Percentiles rank a stretch among this genome's conserved stretches.
Evolutionary conservation across 345 rosid genomes (phyloP).

Genomic region (Lumnitzera racemosa): DNA sequence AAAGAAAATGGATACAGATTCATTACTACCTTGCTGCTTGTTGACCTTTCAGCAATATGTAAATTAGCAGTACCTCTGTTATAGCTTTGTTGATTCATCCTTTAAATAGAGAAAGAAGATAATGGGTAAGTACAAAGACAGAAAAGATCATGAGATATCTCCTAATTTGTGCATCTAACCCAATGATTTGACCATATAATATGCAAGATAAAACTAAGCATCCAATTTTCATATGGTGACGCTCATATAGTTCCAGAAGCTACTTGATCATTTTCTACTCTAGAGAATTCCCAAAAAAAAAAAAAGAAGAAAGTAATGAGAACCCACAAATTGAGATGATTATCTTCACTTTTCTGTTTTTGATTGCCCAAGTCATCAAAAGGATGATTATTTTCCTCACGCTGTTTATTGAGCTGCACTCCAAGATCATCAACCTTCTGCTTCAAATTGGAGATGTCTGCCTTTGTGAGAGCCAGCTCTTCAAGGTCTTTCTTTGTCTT

Average conservation of each 20-base stretch:
- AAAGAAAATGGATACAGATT: not conserved
- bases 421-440: slow-evolving; percentile 57
- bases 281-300: too few relatives aligned
- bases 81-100: slow-evolving; percentile 48
- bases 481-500: slow-evolving; percentile 57
- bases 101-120: slow-evolving; percentile 19
- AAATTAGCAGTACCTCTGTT: slow-evolving; percentile 19
- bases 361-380: slow-evolving; percentile 26
- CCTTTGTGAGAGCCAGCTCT: slow-evolving; percentile 59
- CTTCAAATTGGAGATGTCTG: slow-evolving; percentile 49
- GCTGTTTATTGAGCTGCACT: slow-evolving; percentile 36
- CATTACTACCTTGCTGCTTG: slow-evolving; percentile 42
- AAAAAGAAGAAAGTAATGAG: slow-evolving; percentile 1
- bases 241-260: too few relatives aligned
- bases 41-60: slow-evolving; percentile 29
- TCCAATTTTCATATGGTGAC: too few relatives aligned
- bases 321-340: slow-evolving; percentile 37
- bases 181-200: too few relatives aligned
- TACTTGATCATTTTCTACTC: too few relatives aligned
- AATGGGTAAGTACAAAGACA: slow-evolving; percentile 2
- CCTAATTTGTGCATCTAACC: not conserved
- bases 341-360: slow-evolving; percentile 18
- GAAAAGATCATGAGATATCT: slow-evolving; percentile 1
- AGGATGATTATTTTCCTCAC: slow-evolving; percentile 28
- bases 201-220: too few relatives aligned